Evolutionary conservation across 169 alveolate species (phyloP), one percentile per base, ranked within the genome.

Genomic region (Plasmodium relictum): DNA sequence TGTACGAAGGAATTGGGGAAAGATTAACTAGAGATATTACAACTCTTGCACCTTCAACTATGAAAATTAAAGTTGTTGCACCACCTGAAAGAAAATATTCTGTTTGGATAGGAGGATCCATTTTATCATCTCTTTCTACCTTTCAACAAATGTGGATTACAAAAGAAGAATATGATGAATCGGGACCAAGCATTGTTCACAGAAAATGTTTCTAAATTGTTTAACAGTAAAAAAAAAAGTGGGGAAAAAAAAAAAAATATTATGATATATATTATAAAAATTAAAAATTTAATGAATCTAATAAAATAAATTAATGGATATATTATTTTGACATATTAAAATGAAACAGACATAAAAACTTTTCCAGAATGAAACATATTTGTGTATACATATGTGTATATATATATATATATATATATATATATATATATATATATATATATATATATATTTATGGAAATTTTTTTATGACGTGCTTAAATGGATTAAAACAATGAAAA

Each of bases 51-150:
- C 99, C 99, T 18, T 96, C 99, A 76, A 95, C 99, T 42, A 96
- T 97, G 99, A 97, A 98, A 94, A 96, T 98, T 94, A 98, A 97
- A 96, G 99, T 99, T 73, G 99, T 97, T 44, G 99, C 99, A 14
- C 99, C 99, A 3, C 99, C 99, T n/a, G 99, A 98, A 88, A 97
- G 99, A 86, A 98, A 98, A 94, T 98, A 97, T 95, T 97, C 99
- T 42, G 99, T 98, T 62, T 99, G 99, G 99, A 96, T 98, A 58
- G 99, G 99, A 52, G 99, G 99, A 6, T 97, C 99, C 42, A 98
- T 98, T 62, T 95, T 98, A 41, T 96, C 99, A 31, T 96, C 99
- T 20, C 93, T 98, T 22, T 96, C 98, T 44, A 97, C 99, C 48
- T 98, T 98, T 97, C 99, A 98, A 93, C 98, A 96, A 91, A 97